These are phyloP conservation scores for Cordyceps javanica DNA, from an alignment of 2,329 filamentous ascomycete species.

Conservation along the genomic window DNA sequence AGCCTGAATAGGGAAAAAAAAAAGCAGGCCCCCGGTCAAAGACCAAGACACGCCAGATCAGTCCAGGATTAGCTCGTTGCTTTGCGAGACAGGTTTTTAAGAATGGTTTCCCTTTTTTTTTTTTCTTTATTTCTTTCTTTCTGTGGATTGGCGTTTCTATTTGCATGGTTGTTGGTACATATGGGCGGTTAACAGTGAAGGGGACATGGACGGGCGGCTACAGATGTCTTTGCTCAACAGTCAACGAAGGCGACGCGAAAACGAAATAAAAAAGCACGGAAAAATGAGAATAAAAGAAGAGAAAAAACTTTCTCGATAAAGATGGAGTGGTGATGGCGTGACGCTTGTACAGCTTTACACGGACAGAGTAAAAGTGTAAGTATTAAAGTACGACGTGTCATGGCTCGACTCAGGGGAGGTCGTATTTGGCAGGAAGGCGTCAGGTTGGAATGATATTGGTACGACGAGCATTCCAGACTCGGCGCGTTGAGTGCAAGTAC, in stretches of 20 bases:
- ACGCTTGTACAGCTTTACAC: too few species aligned
- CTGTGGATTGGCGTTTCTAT: neutral
- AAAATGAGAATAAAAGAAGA: neutral
- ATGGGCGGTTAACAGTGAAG: neutral
- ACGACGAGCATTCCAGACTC: neutral
- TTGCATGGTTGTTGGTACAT: neutral
- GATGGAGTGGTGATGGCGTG: too few species aligned
- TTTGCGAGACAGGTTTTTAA: neutral
- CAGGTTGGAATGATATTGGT: conserved; percentile 5
- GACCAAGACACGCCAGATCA: neutral
- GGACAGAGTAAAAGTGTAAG: neutral
- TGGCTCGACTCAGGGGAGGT: neutral
- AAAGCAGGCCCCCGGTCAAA: too few species aligned
- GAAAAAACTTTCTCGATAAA: neutral
- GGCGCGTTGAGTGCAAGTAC: neutral
- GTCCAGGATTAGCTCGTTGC: neutral
- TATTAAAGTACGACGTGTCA: neutral
- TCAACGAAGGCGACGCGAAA: neutral
- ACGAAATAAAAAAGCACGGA: neutral
- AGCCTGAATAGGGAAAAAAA: neutral
- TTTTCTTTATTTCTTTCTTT: neutral
- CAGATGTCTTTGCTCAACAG: neutral
- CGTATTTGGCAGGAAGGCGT: neutral
- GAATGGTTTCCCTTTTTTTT: neutral
- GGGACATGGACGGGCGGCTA: neutral